Evolutionary conservation across 805 yeast genomes (phyloP).

Genomic region (Maudiozyma barnettii): DNA sequence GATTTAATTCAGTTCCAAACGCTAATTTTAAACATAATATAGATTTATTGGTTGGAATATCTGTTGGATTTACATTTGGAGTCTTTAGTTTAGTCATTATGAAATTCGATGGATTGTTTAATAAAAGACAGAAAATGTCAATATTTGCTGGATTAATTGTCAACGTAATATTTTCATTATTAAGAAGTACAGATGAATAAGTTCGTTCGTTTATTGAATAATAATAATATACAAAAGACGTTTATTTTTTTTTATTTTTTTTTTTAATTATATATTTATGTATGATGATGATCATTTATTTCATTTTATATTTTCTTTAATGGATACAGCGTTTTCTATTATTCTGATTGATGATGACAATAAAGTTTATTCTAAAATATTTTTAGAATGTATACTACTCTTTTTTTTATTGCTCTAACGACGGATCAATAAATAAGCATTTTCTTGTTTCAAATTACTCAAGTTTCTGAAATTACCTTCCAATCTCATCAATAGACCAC

Average conservation of each 20-base stretch:
- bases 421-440: constrained; percentile 83
- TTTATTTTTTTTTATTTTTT: too few species aligned
- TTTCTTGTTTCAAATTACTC: constrained; percentile 85
- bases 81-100: constrained; percentile 56
- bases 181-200: background rate
- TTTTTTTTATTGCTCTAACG: constrained; percentile 19
- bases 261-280: too few species aligned
- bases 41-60: constrained; percentile 60
- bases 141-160: constrained; percentile 60
- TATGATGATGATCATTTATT: too few species aligned
- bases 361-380: background rate
- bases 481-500: constrained; percentile 85
- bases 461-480: constrained; percentile 92
- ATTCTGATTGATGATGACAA: background rate
- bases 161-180: constrained; percentile 58
- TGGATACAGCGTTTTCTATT: background rate
- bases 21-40: constrained; percentile 42
- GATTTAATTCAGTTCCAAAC: constrained; percentile 33
- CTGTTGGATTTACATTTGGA: constrained; percentile 71
- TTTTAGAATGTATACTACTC: background rate
- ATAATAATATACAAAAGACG: background rate
- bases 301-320: too few species aligned
- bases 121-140: constrained; percentile 55
- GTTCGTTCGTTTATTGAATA: too few species aligned
- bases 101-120: constrained; percentile 51